Evolutionary conservation across 345 rosid genomes (phyloP), one percentile per base, ranked within the genome.

Genomic region (Pistacia integerrima): DNA sequence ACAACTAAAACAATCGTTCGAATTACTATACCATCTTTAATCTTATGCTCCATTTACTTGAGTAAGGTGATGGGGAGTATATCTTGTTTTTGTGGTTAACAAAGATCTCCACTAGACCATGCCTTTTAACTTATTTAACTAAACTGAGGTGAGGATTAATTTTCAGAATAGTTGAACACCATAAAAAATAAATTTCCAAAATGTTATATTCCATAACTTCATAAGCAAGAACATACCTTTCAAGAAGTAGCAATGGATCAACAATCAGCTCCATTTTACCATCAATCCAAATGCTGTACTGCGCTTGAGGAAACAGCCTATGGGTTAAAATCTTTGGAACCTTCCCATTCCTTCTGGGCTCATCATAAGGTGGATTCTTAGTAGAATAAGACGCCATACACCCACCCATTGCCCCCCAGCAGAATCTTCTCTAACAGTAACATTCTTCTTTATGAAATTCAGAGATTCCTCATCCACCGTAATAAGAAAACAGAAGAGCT

Each of bases 251-350:
- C 79, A 94, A 78, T 8, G 99, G 98, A 69, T 92, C 98, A 59
- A 94, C 96, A 66, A 89, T 84, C 80, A 97, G 88, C 93, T 97
- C 99, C 98, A 96, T 96, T 82, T 97, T 94, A 69, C 95, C 98
- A 86, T 97, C 98, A 76, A 97, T 92, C 99, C 99, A 97, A 70
- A 97, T 97, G 86, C 94, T 97, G 90, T 92, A 94, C 59, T 85
- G 96, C 11, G 97, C 90, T 82, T 91, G 81, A 79, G 97, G 99
- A 85, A 94, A 94, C 78, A 97, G 82, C 86, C 99, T 90, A 85
- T 94, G 99, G 73, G 99, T 94, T 88, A 97, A 83, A 79, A 97
- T 97, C 82, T 94, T 94, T 0, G 94, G 98, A 81, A 96, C 97
- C 85, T 94, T 94, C 73, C 99, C 97, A 48, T 97, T 97, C 82